Percentiles rank a stretch among this genome's conserved stretches.
Evolutionary conservation across 164 flowering plant genomes (phyloP).

Genomic region (Chimonanthus praecox): DNA sequence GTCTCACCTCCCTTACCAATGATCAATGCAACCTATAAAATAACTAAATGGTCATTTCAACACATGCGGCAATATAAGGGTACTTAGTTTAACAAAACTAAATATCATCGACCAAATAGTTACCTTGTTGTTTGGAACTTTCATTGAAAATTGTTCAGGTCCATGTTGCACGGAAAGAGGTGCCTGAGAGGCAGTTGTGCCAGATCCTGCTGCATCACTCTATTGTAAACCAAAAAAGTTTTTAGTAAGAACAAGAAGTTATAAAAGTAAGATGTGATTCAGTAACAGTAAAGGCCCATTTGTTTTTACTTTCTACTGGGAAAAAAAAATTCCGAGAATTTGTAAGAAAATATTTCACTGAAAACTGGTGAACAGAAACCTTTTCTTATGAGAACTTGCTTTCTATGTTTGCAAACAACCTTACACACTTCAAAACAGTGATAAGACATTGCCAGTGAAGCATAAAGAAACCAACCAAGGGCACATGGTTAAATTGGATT

Average conservation of each 20-base stretch:
- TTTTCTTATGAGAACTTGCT: no score
- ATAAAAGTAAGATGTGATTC: background rate
- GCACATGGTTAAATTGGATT: no score
- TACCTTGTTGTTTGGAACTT: conserved; percentile 79
- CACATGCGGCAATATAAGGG: background rate
- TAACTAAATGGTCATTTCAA: background rate
- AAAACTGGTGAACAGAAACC: no score
- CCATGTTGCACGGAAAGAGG: conserved; percentile 38
- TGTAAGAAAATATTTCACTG: no score
- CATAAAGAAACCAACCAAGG: no score
- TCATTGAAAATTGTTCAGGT: conserved; percentile 52
- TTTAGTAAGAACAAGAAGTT: background rate
- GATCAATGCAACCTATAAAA: conserved; percentile 73
- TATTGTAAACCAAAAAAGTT: conserved; percentile 7
- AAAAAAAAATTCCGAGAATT: background rate
- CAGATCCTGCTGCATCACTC: conserved; percentile 82
- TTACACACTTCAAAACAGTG: no score
- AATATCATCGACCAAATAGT: background rate
- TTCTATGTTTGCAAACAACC: no score
- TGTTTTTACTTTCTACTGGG: background rate
- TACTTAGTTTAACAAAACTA: background rate
- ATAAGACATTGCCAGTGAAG: no score
- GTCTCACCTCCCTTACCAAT: conserved; percentile 99
- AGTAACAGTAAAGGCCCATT: background rate
- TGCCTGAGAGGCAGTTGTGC: conserved; percentile 40